Conservation (phyloP, 768 basidiomycete species). For the Hirschioporus abietinus region DNA sequence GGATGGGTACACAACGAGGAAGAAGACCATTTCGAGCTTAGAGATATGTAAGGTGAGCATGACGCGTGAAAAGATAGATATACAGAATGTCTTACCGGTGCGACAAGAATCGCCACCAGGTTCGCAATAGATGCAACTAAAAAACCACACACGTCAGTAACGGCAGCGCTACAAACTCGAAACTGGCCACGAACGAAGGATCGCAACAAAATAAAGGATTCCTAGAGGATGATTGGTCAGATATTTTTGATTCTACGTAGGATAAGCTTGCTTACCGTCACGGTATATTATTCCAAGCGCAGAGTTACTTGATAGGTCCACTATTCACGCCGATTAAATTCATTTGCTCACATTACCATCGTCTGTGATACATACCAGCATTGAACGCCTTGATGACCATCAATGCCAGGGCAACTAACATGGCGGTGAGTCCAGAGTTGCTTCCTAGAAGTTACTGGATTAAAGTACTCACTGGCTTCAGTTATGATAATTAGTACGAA, state of each 20-base stretch:
- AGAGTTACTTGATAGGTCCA: background rate
- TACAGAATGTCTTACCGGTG: background rate
- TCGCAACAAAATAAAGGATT: background rate
- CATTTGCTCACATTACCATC: background rate
- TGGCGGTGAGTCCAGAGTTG: background rate
- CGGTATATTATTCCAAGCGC: background rate
- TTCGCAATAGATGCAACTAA: background rate
- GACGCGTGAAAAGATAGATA: background rate
- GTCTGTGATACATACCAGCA: background rate
- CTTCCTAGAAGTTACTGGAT: background rate
- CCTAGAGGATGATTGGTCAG: background rate
- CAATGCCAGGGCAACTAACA: background rate
- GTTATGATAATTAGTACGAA: background rate
- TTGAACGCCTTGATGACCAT: background rate
- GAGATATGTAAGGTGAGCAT: background rate
- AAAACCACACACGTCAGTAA: background rate
- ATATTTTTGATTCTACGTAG: background rate
- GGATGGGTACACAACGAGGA: background rate
- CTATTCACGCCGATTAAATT: background rate
- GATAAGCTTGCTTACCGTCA: background rate
- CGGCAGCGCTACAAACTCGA: background rate
- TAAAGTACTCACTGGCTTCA: background rate
- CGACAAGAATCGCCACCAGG: background rate
- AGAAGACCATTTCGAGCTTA: background rate
- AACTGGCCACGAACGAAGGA: background rate